Evolutionary conservation across 306 rosid species (phyloP).

Genomic region (Cucurbita ficifolia): DNA sequence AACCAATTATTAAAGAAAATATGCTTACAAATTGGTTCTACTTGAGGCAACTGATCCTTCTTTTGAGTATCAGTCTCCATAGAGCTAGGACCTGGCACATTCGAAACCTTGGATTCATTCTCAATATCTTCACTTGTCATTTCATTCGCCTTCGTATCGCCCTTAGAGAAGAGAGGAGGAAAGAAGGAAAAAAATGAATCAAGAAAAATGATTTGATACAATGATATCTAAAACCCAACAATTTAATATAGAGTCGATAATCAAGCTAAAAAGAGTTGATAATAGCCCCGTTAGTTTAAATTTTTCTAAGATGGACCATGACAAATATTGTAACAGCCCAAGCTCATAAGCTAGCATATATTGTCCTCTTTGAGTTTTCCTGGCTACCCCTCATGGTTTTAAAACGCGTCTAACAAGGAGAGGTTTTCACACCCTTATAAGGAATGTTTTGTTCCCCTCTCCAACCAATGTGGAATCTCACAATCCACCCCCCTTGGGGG

Average conservation of each 20-base stretch:
- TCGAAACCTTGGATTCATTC: constrained; percentile 30
- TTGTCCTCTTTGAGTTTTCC: too few species aligned
- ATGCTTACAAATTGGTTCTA: constrained; percentile 49
- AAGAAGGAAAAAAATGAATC: constrained; percentile 9
- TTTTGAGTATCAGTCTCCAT: constrained; percentile 32
- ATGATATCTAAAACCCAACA: background rate
- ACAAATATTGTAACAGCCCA: too few species aligned
- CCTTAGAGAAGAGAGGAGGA: constrained; percentile 30
- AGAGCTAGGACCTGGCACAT: constrained; percentile 25
- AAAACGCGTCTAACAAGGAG: too few species aligned
- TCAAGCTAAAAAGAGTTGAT: background rate
- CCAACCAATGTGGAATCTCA: too few species aligned
- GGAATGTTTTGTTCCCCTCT: too few species aligned
- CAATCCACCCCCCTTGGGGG: too few species aligned
- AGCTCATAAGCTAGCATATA: too few species aligned
- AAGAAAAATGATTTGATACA: background rate
- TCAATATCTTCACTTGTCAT: constrained; percentile 36
- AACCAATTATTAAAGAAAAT: constrained; percentile 8
- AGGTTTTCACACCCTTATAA: too few species aligned
- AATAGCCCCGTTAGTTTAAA: background rate
- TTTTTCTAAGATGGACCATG: background rate
- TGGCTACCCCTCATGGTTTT: too few species aligned
- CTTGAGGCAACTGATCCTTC: constrained; percentile 50
- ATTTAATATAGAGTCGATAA: background rate
- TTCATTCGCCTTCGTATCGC: constrained; percentile 41